Evolutionary conservation across 352 stramenopile genomes (phyloP), one percentile per base, ranked within the genome.

Genomic region (Pythium biforme): DNA sequence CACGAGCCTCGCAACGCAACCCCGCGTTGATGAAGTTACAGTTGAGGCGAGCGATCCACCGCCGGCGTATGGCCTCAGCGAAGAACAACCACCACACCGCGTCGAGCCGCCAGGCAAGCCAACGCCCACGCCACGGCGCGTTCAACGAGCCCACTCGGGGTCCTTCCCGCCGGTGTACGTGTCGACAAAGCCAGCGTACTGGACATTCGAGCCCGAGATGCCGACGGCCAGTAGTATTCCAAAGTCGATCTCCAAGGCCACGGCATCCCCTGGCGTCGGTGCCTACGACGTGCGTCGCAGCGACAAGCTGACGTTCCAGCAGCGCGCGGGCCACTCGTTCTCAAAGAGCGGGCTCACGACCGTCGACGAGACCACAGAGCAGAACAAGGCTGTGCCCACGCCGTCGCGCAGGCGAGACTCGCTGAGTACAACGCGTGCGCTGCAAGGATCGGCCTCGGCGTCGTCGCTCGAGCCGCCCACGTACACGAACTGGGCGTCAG

Each of bases 261-360:
- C 39, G n/a, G 31, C 34, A 10, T 66, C 60, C 4, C 48, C 59
- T 67, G 76, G 77, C 23, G 77, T 86, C n/a, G 74, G 80, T 3
- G 60, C 63, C 48, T 89, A 89, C 47, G 69, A 89, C 48, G 55
- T 86, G 15, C 37, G 69, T 8, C 66, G 72, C 2, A 72, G 76
- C n/a, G 74, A 88, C 7, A 75, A 55, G 22, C 55, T 77, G n/a
- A 83, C 62, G 12, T 83, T 81, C 41, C 70, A 74, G 26, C 73
- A 78, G 43, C 56, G 61, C 41, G 55, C 60, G 14, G 73, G 73
- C 11, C 70, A 70, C 51, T 82, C 74, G 17, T 89, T 88, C 50
- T 56, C 64, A 11, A 69, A 63, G 19, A 48, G n/a, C 34, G 29
- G 23, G 15, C 64, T 56, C 54, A 40, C 8, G 48, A 33, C 34